These are phyloP conservation scores for Chytriomyces sp. DNA, from an alignment of 192 early-diverging fungal genomes.

Conservation along the genomic window DNA sequence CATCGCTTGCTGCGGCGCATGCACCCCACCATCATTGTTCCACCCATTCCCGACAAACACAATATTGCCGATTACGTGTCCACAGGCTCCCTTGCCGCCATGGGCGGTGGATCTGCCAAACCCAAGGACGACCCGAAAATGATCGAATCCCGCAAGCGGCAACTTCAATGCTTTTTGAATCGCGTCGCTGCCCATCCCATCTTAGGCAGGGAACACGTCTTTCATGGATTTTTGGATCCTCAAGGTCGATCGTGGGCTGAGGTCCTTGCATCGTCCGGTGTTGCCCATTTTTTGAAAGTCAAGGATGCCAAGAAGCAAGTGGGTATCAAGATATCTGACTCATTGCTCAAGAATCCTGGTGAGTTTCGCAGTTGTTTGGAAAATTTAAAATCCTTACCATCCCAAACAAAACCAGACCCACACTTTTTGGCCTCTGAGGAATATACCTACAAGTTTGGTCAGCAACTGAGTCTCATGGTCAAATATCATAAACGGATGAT, in stretches of 20 bases:
- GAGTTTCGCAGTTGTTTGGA: neutral
- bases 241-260: constrained; percentile 41
- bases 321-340: constrained; percentile 32
- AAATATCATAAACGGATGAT: constrained; percentile 75
- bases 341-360: constrained; percentile 47
- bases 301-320: constrained; percentile 34
- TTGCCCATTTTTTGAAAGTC: constrained; percentile 39
- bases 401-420: constrained; percentile 58
- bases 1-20: constrained; percentile 73
- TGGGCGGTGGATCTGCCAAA: constrained; percentile 43
- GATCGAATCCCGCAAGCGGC: constrained; percentile 87
- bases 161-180: constrained; percentile 94
- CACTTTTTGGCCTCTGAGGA: constrained; percentile 89
- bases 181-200: constrained; percentile 86
- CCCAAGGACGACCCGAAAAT: constrained; percentile 90
- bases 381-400: neutral
- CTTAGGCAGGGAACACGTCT: constrained; percentile 81
- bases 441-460: constrained; percentile 84
- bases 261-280: constrained; percentile 37
- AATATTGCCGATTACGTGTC: constrained; percentile 62
- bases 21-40: constrained; percentile 87
- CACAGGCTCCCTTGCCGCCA: neutral
- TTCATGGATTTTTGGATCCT: constrained; percentile 84
- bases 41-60: constrained; percentile 98
- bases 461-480: constrained; percentile 78